phyloP scores from a whole-genome alignment of 2,329 filamentous ascomycete species.

The Fusarium verrucosum region DNA sequence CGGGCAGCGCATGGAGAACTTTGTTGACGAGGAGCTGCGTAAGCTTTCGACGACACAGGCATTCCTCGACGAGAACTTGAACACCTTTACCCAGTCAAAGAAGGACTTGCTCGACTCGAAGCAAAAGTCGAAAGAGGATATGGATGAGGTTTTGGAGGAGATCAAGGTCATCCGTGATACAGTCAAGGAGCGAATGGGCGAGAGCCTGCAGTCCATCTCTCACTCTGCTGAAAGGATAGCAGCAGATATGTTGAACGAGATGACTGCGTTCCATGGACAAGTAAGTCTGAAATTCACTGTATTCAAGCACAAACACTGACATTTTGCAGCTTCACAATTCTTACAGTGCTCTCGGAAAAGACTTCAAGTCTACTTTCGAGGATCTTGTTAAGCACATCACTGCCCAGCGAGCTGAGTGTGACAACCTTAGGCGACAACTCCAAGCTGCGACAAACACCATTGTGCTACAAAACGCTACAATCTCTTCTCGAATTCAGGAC shows the following conservation, averaged over 20 bases:
- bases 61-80: conserved; percentile 75
- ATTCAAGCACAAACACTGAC: conserved; percentile 12
- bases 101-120: conserved; percentile 74
- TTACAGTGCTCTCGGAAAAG: conserved; percentile 82
- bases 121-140: conserved; percentile 77
- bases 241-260: conserved; percentile 85
- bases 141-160: conserved; percentile 91
- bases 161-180: conserved; percentile 90
- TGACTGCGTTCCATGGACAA: conserved; percentile 81
- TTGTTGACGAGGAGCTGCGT: conserved; percentile 78
- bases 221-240: conserved; percentile 88
- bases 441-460: conserved; percentile 74
- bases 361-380: conserved; percentile 88
- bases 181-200: conserved; percentile 85
- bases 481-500: conserved; percentile 72
- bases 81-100: conserved; percentile 73
- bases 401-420: conserved; percentile 79
- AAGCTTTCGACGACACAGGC: conserved; percentile 75
- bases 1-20: conserved; percentile 76
- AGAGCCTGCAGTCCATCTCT: conserved; percentile 84
- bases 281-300: conserved; percentile 48
- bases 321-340: conserved; percentile 75
- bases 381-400: conserved; percentile 78
- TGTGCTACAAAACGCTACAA: conserved; percentile 72
- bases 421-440: conserved; percentile 76